A percentile compares a stretch with the other conserved stretches of the same genome.
Conservation (phyloP, 1,139 yeast genomes). For the Scheffersomyces lignicola region DNA sequence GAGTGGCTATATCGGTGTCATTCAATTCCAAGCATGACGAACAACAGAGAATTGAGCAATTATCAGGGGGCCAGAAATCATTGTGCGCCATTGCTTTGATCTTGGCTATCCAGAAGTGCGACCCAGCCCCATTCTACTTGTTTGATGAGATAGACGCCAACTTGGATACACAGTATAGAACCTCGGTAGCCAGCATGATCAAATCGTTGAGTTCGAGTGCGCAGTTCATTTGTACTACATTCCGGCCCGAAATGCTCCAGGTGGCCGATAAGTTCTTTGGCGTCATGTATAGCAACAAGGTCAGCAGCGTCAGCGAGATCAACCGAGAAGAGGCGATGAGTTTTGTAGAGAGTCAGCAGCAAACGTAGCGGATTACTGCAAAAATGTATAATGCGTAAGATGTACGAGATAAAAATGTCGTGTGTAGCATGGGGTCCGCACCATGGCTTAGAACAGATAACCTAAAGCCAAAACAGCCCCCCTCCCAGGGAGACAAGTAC, state of each 20-base stretch:
- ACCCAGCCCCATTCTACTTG: constrained; percentile 94
- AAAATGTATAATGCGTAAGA: too few relatives aligned
- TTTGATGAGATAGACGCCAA: constrained; percentile 98
- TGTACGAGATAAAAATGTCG: too few relatives aligned
- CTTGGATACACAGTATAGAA: constrained; percentile 87
- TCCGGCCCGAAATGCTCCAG: constrained; percentile 88
- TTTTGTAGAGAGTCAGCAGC: constrained; percentile 70
- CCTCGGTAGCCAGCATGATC: constrained; percentile 81
- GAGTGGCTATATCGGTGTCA: constrained; percentile 86
- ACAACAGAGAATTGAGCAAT: constrained; percentile 84
- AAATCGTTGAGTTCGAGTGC: constrained; percentile 63
- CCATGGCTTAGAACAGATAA: too few relatives aligned
- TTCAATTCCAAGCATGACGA: constrained; percentile 87
- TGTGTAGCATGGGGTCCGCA: too few relatives aligned
- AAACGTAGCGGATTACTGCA: too few relatives aligned
- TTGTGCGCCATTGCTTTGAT: constrained; percentile 92
- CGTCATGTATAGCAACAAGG: constrained; percentile 80
- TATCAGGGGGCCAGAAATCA: constrained; percentile 96
- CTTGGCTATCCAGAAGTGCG: constrained; percentile 89
- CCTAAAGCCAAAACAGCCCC: too few relatives aligned
- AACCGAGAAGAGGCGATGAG: constrained; percentile 70
- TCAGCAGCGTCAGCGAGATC: constrained; percentile 75
- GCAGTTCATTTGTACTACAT: constrained; percentile 95
- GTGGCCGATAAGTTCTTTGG: constrained; percentile 89
- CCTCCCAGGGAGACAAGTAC: too few relatives aligned